These are phyloP conservation scores for Colletotrichum orbiculare DNA, from an alignment of 2,329 filamentous ascomycete genomes.

Conservation along the genomic window DNA sequence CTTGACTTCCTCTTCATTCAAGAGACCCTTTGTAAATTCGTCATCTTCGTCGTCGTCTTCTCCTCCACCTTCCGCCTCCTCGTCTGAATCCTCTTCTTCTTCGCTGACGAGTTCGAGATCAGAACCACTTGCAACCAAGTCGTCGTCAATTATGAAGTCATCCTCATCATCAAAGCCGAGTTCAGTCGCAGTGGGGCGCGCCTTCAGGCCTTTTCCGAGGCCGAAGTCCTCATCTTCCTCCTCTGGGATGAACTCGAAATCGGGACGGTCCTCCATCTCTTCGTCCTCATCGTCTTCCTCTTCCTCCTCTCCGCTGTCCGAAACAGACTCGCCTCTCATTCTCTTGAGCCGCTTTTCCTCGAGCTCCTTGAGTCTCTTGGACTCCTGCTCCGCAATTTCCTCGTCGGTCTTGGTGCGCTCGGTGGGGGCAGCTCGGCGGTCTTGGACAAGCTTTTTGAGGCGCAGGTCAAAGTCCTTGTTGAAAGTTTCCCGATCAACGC, in stretches of 20 bases:
- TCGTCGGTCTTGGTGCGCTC: constrained; percentile 93
- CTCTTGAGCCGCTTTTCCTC: constrained; percentile 85
- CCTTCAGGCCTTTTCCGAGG: constrained; percentile 67
- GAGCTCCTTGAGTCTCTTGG: constrained; percentile 79
- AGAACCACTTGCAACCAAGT: constrained; percentile 85
- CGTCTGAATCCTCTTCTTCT: constrained; percentile 62
- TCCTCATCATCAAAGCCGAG: constrained; percentile 92
- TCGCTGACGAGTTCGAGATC: constrained; percentile 69
- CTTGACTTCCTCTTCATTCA: constrained; percentile 67
- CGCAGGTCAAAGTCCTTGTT: constrained; percentile 91
- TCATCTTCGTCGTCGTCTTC: constrained; percentile 65
- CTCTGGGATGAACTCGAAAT: constrained; percentile 43
- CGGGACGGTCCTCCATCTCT: constrained; percentile 47
- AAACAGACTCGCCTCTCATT: constrained; percentile 86
- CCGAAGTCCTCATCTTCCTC: constrained; percentile 68
- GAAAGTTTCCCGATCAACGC: constrained; percentile 74
- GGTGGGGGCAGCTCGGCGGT: constrained; percentile 85
- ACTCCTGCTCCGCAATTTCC: constrained; percentile 82
- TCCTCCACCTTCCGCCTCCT: constrained; percentile 48
- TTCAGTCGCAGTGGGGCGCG: constrained; percentile 67
- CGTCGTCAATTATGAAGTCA: constrained; percentile 90
- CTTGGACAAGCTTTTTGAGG: constrained; percentile 83
- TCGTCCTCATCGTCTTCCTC: constrained; percentile 65
- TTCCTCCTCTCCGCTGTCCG: constrained; percentile 58
- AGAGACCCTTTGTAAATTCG: constrained; percentile 78